phyloP scores from a whole-genome alignment of 495 filamentous ascomycete species.

The Hamigera avellanea region DNA sequence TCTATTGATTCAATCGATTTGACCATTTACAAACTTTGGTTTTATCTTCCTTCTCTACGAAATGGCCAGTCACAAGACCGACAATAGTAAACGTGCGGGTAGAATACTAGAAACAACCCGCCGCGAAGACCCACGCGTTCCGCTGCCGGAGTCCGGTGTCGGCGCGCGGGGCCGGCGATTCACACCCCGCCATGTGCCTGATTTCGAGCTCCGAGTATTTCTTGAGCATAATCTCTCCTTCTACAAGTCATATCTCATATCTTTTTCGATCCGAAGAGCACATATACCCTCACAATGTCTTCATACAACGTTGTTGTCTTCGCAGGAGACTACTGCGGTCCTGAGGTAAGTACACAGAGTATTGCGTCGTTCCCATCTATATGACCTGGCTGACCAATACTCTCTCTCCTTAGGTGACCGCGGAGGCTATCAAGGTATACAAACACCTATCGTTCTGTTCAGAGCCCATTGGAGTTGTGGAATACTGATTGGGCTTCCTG shows the following conservation, averaged over 20 bases:
- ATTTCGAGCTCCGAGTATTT: not conserved
- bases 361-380: not conserved
- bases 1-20: no score
- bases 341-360: constrained; percentile 72
- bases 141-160: constrained; percentile 14
- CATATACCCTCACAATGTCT: constrained; percentile 37
- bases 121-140: no score
- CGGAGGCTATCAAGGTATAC: constrained; percentile 75
- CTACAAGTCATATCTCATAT: not conserved
- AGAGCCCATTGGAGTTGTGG: not conserved
- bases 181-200: constrained; percentile 9
- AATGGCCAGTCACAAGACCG: no score
- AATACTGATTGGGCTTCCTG: not conserved
- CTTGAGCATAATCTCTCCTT: constrained; percentile 8
- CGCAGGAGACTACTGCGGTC: constrained; percentile 86
- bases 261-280: constrained; percentile 10
- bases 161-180: constrained; percentile 12
- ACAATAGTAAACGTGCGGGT: no score
- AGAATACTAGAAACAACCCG: no score
- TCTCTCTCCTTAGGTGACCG: constrained; percentile 32
- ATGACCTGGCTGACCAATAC: not conserved
- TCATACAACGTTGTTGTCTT: constrained; percentile 56
- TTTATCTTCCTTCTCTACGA: no score
- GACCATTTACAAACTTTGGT: no score
- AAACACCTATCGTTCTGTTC: not conserved